phyloP scores from a whole-genome alignment of 2,329 filamentous ascomycete genomes.

The Dactylellina sp. region DNA sequence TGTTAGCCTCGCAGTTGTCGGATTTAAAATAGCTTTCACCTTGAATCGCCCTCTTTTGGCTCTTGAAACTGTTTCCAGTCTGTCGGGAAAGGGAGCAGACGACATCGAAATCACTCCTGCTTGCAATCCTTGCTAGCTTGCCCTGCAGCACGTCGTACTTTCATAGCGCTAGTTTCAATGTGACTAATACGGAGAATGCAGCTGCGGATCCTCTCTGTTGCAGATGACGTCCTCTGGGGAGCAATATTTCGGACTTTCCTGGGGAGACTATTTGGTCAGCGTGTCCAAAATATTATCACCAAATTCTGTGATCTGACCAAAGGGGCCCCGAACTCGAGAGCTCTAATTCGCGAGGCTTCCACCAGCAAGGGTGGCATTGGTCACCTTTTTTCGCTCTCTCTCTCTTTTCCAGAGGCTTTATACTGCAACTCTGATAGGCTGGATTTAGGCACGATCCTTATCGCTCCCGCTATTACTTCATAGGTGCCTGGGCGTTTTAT shows the following conservation, averaged over 20 bases:
- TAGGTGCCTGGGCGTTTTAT: slow-evolving; percentile 28
- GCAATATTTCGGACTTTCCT: slow-evolving; percentile 6
- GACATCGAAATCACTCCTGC: neutral
- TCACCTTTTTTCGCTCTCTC: neutral
- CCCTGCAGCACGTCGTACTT: slow-evolving; percentile 9
- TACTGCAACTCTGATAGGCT: slow-evolving; percentile 41
- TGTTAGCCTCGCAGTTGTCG: slow-evolving; percentile 47
- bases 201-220: slow-evolving; percentile 43
- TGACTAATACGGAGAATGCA: slow-evolving; percentile 35
- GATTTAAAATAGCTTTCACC: slow-evolving; percentile 24
- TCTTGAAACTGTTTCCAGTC: neutral
- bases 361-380: slow-evolving; percentile 17
- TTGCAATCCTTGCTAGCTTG: neutral
- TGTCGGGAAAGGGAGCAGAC: neutral
- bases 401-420: neutral
- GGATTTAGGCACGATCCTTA: slow-evolving; percentile 34
- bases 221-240: slow-evolving; percentile 32
- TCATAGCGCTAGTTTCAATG: slow-evolving; percentile 29
- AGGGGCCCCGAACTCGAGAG: slow-evolving; percentile 3
- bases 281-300: neutral
- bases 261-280: slow-evolving; percentile 6
- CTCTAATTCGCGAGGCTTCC: slow-evolving; percentile 29
- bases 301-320: slow-evolving; percentile 2
- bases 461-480: slow-evolving; percentile 50
- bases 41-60: neutral